These are phyloP conservation scores for Echium plantagineum DNA, from an alignment of 257 asterid genomes.

Conservation along the genomic window DNA sequence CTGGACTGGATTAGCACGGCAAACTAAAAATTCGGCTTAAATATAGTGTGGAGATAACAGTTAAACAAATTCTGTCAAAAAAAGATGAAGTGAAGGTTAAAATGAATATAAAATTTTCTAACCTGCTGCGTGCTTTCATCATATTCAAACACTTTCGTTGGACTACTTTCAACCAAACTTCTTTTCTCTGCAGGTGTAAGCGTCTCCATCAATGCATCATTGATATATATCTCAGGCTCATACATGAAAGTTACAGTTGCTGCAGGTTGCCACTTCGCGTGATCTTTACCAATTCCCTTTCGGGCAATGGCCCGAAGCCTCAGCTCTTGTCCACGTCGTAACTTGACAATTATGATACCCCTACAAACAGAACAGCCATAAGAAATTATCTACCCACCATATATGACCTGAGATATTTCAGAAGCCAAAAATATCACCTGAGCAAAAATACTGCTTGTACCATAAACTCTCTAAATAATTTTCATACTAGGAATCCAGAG, in stretches of 20 bases:
- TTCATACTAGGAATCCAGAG: too few relatives aligned
- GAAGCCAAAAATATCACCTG: too few relatives aligned
- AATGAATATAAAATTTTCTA: slow-evolving; percentile 5
- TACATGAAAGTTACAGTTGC: slow-evolving; percentile 98
- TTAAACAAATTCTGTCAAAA: too few relatives aligned
- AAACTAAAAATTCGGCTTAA: too few relatives aligned
- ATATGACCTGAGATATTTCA: too few relatives aligned
- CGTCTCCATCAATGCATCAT: slow-evolving; percentile 83
- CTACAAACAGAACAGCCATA: slow-evolving; percentile 21
- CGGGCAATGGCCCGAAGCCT: slow-evolving; percentile 90
- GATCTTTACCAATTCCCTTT: slow-evolving; percentile 98
- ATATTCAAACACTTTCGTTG: slow-evolving; percentile 80
- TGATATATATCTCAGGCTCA: slow-evolving; percentile 83
- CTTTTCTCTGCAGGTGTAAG: slow-evolving; percentile 48
- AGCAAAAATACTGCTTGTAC: too few relatives aligned
- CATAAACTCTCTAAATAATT: too few relatives aligned
- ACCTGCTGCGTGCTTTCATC: slow-evolving; percentile 62
- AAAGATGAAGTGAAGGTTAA: too few relatives aligned
- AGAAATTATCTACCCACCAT: not conserved
- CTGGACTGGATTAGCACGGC: too few relatives aligned
- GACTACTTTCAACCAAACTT: slow-evolving; percentile 83
- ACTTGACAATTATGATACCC: slow-evolving; percentile 96
- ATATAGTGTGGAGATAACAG: too few relatives aligned
- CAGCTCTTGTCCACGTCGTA: slow-evolving; percentile 94
- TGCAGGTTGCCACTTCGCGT: slow-evolving; percentile 99